phyloP scores from a whole-genome alignment of 2,329 filamentous ascomycete genomes.

The Trichophyton rubrum region DNA sequence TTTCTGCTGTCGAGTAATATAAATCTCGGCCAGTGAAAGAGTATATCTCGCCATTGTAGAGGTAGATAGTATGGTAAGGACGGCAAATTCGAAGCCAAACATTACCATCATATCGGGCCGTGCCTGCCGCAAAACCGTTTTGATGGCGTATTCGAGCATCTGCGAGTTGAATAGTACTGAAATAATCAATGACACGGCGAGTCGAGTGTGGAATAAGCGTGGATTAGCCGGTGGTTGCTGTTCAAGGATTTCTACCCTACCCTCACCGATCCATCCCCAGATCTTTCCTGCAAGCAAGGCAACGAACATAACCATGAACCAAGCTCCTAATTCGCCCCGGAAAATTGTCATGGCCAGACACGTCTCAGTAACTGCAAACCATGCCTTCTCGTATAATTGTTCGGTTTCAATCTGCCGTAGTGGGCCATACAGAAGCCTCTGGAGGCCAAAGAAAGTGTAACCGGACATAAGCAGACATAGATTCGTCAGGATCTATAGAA shows the following conservation, averaged over 20 bases:
- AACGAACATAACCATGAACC: conserved; percentile 95
- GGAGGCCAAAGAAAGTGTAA: conserved; percentile 71
- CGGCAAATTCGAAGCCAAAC: conserved; percentile 96
- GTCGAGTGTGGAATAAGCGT: conserved; percentile 69
- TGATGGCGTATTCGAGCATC: conserved; percentile 69
- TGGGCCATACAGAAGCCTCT: conserved; percentile 78
- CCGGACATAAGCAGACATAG: conserved; percentile 71
- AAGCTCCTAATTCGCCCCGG: conserved; percentile 82
- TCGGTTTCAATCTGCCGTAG: conserved; percentile 91
- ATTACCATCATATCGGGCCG: conserved; percentile 99
- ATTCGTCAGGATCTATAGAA: conserved; percentile 69
- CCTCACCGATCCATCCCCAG: conserved; percentile 97
- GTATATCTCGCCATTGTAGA: conserved; percentile 69
- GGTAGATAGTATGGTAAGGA: conserved; percentile 65
- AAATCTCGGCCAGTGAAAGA: conserved; percentile 64
- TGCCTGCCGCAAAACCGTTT: conserved; percentile 72
- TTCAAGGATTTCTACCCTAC: conserved; percentile 83
- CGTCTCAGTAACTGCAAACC: conserved; percentile 96
- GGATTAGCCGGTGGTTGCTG: conserved; percentile 89
- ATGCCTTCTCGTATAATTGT: conserved; percentile 91
- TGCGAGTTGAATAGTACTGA: conserved; percentile 68
- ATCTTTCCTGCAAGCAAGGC: conserved; percentile 85
- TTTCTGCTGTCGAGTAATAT: conserved; percentile 63
- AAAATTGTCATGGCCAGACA: conserved; percentile 98
- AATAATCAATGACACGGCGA: conserved; percentile 64